These are phyloP conservation scores for Eutrema yunnanense DNA, from an alignment of 345 rosid genomes.

Conservation along the genomic window DNA sequence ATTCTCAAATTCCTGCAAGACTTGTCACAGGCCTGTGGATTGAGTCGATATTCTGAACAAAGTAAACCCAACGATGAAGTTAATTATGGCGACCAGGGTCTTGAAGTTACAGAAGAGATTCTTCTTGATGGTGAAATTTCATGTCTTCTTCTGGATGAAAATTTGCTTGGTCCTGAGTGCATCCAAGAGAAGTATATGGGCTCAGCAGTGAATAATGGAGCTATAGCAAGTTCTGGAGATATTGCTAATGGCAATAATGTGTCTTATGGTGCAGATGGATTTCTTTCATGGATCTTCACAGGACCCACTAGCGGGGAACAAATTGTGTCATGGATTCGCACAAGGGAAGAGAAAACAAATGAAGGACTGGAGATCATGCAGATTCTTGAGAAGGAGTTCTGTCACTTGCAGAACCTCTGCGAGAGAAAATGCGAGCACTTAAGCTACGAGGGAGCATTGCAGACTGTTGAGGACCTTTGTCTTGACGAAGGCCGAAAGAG, in stretches of 20 bases:
- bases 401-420: slow-evolving; percentile 68
- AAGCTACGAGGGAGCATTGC: slow-evolving; percentile 82
- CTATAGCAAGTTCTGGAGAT: slow-evolving; percentile 28
- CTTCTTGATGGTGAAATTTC: slow-evolving; percentile 52
- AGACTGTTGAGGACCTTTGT: slow-evolving; percentile 72
- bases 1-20: slow-evolving; percentile 88
- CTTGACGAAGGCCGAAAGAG: slow-evolving; percentile 80
- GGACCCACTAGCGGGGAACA: slow-evolving; percentile 69
- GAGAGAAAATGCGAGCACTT: slow-evolving; percentile 77
- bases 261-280: slow-evolving; percentile 38
- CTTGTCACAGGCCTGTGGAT: slow-evolving; percentile 63
- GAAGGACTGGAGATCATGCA: slow-evolving; percentile 74
- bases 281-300: slow-evolving; percentile 84
- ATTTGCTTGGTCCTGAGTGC: slow-evolving; percentile 35
- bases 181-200: slow-evolving; percentile 24
- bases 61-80: slow-evolving; percentile 39
- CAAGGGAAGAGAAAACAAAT: slow-evolving; percentile 61
- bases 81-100: slow-evolving; percentile 26
- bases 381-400: slow-evolving; percentile 74
- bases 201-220: slow-evolving; percentile 25
- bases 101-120: slow-evolving; percentile 54
- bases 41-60: slow-evolving; percentile 69
- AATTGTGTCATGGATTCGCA: slow-evolving; percentile 56
- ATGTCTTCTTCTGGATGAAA: slow-evolving; percentile 59
- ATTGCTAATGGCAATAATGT: slow-evolving; percentile 27